Base-by-base conservation (phyloP, 768 basidiomycete species). In the Mycena floridula region DNA sequence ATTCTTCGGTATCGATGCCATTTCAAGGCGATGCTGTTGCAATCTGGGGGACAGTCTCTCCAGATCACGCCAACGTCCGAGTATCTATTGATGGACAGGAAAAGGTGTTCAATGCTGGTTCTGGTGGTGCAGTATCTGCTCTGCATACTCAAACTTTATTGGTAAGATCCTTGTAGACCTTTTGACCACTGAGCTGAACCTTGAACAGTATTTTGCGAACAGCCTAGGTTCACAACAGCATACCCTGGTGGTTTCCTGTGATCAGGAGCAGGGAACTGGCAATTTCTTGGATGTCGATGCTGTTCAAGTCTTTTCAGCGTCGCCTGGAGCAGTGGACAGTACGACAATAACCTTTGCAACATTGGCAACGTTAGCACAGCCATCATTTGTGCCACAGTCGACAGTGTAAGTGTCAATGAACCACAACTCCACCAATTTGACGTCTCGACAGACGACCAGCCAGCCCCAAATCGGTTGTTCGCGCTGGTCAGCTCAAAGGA, bases 11-110 rank as follows among this genome's bases (percentile, higher is more conserved):
- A n/a, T 64, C 67, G 6, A 49, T 77, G 9, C 45, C 55, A 13
- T 79, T 79, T 52, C 50, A 56, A 4, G 79, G 79, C 18, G 69
- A 76, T 42, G 75, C 71, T n/a, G 63, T 81, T 38, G 74, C 73
- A 12, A 44, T 80, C 1, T 79, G 74, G 45, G 76, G 77, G 27
- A 72, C 76, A 2, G 64, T 75, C 24, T 69, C 73, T 7, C 71
- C 74, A n/a, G 67, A 72, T 44, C 76, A 74, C 51, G 69, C 73
- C 15, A 58, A 73, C 47, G 64, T 76, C 42, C 59, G 63, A n/a
- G 56, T 79, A 22, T 58, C 62, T 2, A 38, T 78, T 22, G 77
- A 81, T 51, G 73, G 70, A 5, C 39, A 60, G 35, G 52, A 50
- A 0, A 56, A 51, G 32, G 45, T 51, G n/a, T 49, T 72, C 44